Evolutionary conservation across 176 grass and related monocot species (phyloP), one percentile per base, ranked within the genome.

Genomic region (Rhynchospora breviuscula): DNA sequence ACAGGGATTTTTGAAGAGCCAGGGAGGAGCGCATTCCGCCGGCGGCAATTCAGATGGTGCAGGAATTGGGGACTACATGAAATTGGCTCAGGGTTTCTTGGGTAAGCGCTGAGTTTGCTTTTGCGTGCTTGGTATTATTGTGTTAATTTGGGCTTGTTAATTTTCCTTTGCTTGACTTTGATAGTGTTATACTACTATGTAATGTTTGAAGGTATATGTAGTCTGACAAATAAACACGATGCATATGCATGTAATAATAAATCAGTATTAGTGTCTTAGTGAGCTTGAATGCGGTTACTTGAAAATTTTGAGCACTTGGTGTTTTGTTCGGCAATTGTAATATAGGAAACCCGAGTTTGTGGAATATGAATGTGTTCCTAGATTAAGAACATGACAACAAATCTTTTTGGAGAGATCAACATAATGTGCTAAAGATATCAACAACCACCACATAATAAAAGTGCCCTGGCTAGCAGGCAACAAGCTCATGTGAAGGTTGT

Each of bases 81-180:
- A 97, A 89, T 70, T 97, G 83, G 91, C 94, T 1, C 81, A 97
- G 64, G 91, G 94, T 3, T 93, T 97, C 87, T 81, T 97, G 87
- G 92, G 92, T 87, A 97, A 97, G 83, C 85, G 84, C 23, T 97
- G 89, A 93, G 73, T 31, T 58, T 51, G 5, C 19, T 51, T 35
- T 13, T 74, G 44, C 45, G 66, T 87, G 17, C 63, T 85, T 23
- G 26, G 18, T 51, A 18, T 14, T 80, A 62, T n/a, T 60, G 4
- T 77, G 25, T 22, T 54, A 29, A 14, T 26, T 26, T 62, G 56
- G 1, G 14, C 57, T 80, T 66, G 79, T 82, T 81, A 51, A 40
- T 40, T 40, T 40, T 40, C 35, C 35, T 52, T 52, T 52, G 49
- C 10, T 11, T 0, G 49, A 52, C 7, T 11, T 52, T 12, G 6